phyloP scores from a whole-genome alignment of 2,329 filamentous ascomycete species.

The Fusarium anguioides region DNA sequence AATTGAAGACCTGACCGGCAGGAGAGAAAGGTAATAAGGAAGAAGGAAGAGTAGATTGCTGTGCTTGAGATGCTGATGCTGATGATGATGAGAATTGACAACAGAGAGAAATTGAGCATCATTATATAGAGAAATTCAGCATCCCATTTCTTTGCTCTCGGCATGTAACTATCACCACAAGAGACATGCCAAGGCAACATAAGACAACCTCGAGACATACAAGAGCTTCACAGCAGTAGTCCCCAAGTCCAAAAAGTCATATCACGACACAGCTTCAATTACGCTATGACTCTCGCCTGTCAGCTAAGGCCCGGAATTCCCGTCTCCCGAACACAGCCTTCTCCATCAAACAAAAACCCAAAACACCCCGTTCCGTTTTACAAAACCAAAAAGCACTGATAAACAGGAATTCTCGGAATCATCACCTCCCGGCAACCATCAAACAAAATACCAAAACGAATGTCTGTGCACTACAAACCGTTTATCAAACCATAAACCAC shows the following conservation, averaged over 20 bases:
- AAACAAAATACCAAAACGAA: conserved; percentile 14
- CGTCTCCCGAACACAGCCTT: conserved; percentile 21
- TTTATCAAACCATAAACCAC: background rate
- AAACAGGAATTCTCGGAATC: conserved; percentile 1
- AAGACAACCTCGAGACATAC: conserved; percentile 8
- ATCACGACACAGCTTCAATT: background rate
- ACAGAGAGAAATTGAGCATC: background rate
- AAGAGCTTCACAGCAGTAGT: background rate
- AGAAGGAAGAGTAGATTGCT: background rate
- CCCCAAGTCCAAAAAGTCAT: background rate
- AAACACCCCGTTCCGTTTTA: background rate
- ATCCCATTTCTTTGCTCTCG: background rate
- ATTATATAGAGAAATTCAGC: conserved; percentile 2
- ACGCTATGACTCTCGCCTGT: conserved; percentile 52
- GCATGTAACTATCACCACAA: background rate
- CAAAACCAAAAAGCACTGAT: background rate
- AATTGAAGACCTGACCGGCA: conserved; percentile 18
- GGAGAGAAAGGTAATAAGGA: background rate
- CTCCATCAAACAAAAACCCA: conserved; percentile 14
- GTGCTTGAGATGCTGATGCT: background rate
- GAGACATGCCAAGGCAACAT: background rate
- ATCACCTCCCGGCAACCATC: conserved; percentile 7
- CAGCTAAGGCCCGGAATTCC: conserved; percentile 2
- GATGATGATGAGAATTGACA: background rate
- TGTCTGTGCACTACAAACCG: background rate